Evolutionary conservation across 805 yeast species (phyloP), one percentile per base, ranked within the genome.

Genomic region (Cyberlindnera maritima): DNA sequence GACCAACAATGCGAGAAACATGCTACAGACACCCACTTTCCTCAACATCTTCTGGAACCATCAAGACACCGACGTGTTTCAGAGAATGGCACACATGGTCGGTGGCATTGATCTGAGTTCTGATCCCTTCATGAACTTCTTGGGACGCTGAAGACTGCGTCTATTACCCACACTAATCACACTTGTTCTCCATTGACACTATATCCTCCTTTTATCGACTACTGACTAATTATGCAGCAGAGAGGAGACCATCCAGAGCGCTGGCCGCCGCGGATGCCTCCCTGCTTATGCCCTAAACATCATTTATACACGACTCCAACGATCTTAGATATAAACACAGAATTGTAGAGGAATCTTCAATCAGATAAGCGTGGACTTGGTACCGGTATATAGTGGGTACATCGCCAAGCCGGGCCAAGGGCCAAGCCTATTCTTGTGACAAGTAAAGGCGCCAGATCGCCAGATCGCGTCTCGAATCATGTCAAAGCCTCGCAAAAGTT

Each of bases 41-140:
- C 46, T 54, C 14, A 40, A 41, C 18, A 25, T 18, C 6, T 54
- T 54, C 35, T 58, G 60, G 61, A 44, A 38, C 19, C 44, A 38
- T 8, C 44, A 46, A 21, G 52, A 52, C 2, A 11, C 29, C 15
- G 54, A 54, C 36, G 21, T 36, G 5, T 29, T 33, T 17, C 45
- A 46, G 32, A 49, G 58, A 44, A 26, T 54, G 39, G 17, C 20
- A 1, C 39, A 29, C 18, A 39, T 57, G 25, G 25, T 36, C 6
- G 14, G n/a, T 11, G 47, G 42, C 12, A 31, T 43, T 26, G 55
- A 57, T 26, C 51, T 48, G 34, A 12, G 35, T 10, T 34, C 36
- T 17, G 62, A 58, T 32, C 53, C 55, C 18, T 58, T 54, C 43
- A 50, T 55, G 56, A 42, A 41, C 19, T 58, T 57, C 41, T 29